A percentile compares a stretch with the other conserved stretches of the same genome.
Evolutionary conservation across 2,329 filamentous ascomycete genomes (phyloP).

Genomic region (Penicillium oxalicum): DNA sequence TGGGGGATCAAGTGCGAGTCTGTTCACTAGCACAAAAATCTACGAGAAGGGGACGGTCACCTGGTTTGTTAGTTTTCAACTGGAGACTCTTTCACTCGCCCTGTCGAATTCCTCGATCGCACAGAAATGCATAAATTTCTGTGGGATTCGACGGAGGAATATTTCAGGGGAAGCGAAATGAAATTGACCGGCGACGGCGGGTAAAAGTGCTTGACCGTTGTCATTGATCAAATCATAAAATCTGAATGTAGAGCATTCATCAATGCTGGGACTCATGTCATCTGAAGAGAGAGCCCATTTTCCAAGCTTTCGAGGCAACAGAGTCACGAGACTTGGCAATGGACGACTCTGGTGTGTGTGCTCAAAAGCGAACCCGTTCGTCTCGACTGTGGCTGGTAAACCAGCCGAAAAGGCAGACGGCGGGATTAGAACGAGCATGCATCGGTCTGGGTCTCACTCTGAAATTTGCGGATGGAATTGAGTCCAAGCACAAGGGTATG

Average conservation of each 20-base stretch:
- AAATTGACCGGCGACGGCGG: too few relatives aligned
- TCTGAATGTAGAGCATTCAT: too few relatives aligned
- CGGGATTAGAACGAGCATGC: constrained; percentile 42
- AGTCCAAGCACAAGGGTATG: constrained; percentile 42
- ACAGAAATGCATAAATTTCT: constrained; percentile 7
- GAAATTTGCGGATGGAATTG: constrained; percentile 40
- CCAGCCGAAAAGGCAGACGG: constrained; percentile 22
- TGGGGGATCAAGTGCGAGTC: neutral
- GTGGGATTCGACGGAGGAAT: too few relatives aligned
- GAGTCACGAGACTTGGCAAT: neutral
- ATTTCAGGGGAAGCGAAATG: too few relatives aligned
- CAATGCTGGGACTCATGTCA: too few relatives aligned
- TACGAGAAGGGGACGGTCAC: neutral
- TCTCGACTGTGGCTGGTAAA: constrained; percentile 21
- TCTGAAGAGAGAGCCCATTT: too few relatives aligned
- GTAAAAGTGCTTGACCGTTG: too few relatives aligned
- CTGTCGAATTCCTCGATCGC: too few relatives aligned
- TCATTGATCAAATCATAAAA: too few relatives aligned
- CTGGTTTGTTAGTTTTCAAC: constrained; percentile 4
- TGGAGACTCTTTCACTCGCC: neutral
- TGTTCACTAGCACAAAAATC: neutral
- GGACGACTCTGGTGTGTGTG: constrained; percentile 27
- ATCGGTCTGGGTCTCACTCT: constrained; percentile 39
- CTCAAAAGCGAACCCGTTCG: constrained; percentile 43
- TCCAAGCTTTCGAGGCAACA: too few relatives aligned